Percentiles rank a stretch among this genome's conserved stretches.
These are phyloP conservation scores for Takashimella koratensis DNA, from an alignment of 1,284 basidiomycete genomes.

Conservation along the genomic window DNA sequence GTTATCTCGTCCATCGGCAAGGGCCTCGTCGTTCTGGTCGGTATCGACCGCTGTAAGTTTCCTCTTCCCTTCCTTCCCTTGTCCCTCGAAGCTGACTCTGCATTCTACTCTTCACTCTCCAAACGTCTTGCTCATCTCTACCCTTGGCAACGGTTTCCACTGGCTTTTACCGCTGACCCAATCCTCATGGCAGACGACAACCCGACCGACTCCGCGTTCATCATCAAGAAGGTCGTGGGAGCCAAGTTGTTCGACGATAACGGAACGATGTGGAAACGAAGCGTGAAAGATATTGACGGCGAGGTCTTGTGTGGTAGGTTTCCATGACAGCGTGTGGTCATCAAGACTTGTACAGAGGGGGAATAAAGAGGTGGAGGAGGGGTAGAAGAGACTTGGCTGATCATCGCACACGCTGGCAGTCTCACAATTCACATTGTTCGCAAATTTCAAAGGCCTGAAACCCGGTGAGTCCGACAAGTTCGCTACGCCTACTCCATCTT, in stretches of 20 bases:
- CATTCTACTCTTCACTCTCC: conserved; percentile 2
- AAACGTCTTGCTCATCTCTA: not conserved
- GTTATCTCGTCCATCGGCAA: conserved; percentile 70
- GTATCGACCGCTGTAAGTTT: conserved; percentile 69
- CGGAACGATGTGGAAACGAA: conserved; percentile 63
- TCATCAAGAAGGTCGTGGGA: conserved; percentile 75
- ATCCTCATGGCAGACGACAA: conserved; percentile 85
- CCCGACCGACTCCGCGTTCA: conserved; percentile 60
- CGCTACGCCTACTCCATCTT: no score
- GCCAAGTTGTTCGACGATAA: conserved; percentile 67
- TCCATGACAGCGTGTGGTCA: no score
- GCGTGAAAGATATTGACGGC: conserved; percentile 75
- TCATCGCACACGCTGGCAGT: conserved; percentile 46
- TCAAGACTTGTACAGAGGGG: no score
- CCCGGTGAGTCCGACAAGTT: conserved; percentile 51
- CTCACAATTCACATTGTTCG: conserved; percentile 85
- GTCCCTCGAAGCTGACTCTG: conserved; percentile 4
- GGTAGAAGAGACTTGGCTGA: no score
- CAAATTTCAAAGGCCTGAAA: conserved; percentile 84
- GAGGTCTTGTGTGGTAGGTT: conserved; percentile 70
- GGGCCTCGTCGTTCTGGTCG: conserved; percentile 82
- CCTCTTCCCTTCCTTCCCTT: no score
- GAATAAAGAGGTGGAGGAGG: no score
- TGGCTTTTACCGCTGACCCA: no score
- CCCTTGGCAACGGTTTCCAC: no score